Evolutionary conservation across 1,284 basidiomycete genomes (phyloP).

Genomic region (Microbotryum intermedium): DNA sequence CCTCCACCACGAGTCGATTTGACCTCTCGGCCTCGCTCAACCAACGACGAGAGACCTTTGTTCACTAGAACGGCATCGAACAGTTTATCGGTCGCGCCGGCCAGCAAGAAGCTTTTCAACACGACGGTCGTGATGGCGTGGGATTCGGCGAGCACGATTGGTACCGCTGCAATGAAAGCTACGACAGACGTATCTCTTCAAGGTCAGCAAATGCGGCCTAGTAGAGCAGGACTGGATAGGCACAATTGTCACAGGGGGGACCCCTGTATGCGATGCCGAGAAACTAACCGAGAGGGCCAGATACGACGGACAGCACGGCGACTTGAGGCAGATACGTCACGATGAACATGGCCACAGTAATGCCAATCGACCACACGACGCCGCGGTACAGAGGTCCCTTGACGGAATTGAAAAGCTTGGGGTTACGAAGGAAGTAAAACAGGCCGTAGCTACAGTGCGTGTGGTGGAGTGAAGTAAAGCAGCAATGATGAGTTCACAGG

Average conservation of each 20-base stretch:
- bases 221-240: not conserved
- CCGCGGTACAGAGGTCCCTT: constrained; percentile 40
- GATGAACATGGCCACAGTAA: constrained; percentile 49
- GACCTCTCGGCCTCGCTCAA: constrained; percentile 41
- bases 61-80: constrained; percentile 41
- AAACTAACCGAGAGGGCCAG: constrained; percentile 48
- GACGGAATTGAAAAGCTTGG: constrained; percentile 40
- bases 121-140: constrained; percentile 46
- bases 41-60: constrained; percentile 40
- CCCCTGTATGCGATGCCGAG: not conserved
- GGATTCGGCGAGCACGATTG: constrained; percentile 43
- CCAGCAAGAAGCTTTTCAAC: constrained; percentile 46
- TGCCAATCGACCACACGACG: constrained; percentile 37
- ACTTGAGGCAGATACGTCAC: constrained; percentile 63
- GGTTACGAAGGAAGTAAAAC: constrained; percentile 41
- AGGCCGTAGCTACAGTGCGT: constrained; percentile 35
- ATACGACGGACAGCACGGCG: constrained; percentile 54
- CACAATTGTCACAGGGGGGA: not conserved
- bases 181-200: too few species aligned
- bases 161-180: constrained; percentile 41
- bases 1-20: constrained; percentile 33
- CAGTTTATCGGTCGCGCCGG: constrained; percentile 41
- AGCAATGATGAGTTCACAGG: not conserved
- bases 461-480: not conserved
- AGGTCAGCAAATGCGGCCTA: not conserved